phyloP scores from a whole-genome alignment of 2,329 filamentous ascomycete genomes.

The Exophiala sideris region DNA sequence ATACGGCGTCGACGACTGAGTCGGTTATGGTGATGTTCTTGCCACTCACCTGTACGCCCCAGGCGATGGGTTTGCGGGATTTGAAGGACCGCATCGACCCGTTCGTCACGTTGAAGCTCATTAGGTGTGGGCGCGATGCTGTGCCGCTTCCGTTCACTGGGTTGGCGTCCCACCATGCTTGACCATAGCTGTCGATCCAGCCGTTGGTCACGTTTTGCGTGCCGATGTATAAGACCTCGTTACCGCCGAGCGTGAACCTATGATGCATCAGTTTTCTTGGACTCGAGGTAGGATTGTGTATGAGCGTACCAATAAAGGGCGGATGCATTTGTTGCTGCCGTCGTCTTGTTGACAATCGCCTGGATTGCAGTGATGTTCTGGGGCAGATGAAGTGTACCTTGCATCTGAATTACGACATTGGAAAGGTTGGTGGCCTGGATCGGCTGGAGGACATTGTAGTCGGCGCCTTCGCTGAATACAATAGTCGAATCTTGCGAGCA shows the following conservation, averaged over 20 bases:
- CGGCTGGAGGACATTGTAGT: slow-evolving; percentile 44
- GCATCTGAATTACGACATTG: slow-evolving; percentile 43
- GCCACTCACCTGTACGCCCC: slow-evolving; percentile 41
- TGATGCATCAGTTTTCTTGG: neutral
- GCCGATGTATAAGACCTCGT: slow-evolving; percentile 34
- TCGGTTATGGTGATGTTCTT: slow-evolving; percentile 41
- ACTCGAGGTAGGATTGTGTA: neutral
- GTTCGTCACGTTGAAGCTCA: slow-evolving; percentile 38
- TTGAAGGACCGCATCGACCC: slow-evolving; percentile 41
- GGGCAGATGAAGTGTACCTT: slow-evolving; percentile 45
- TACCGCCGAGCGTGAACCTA: slow-evolving; percentile 32
- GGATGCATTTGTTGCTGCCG: slow-evolving; percentile 30
- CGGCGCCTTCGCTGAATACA: slow-evolving; percentile 38
- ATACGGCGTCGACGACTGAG: slow-evolving; percentile 41
- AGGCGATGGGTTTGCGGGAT: slow-evolving; percentile 44
- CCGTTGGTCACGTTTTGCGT: slow-evolving; percentile 38
- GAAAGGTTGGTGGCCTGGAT: slow-evolving; percentile 40
- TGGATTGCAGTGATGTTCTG: slow-evolving; percentile 40
- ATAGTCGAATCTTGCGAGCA: slow-evolving; percentile 38
- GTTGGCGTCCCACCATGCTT: slow-evolving; percentile 47
- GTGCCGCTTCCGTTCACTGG: slow-evolving; percentile 39
- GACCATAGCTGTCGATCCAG: slow-evolving; percentile 47
- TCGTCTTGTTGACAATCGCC: slow-evolving; percentile 34
- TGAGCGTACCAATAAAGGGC: slow-evolving; percentile 37
- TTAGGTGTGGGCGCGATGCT: slow-evolving; percentile 40